phyloP scores from a whole-genome alignment of 2,329 filamentous ascomycete genomes.

The Fusarium bulbicola region DNA sequence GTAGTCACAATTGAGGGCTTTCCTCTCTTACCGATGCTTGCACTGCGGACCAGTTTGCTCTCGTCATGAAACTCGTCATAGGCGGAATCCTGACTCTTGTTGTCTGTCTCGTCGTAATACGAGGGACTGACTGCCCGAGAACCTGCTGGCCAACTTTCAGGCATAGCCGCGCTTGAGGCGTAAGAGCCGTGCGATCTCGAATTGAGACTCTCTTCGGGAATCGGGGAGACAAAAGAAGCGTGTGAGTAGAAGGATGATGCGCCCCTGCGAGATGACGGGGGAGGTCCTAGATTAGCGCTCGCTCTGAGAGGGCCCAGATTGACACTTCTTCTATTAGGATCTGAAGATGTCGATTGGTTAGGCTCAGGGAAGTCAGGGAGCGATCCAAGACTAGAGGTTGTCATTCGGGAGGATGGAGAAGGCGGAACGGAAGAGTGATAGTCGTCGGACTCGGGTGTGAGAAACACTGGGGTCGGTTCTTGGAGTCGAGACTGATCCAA shows the following conservation, averaged over 20 bases:
- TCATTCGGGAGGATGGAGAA: slow-evolving; percentile 59
- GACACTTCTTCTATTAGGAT: slow-evolving; percentile 57
- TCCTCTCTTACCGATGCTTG: slow-evolving; percentile 68
- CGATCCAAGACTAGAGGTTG: slow-evolving; percentile 63
- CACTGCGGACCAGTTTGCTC: slow-evolving; percentile 66
- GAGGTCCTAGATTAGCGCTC: slow-evolving; percentile 66
- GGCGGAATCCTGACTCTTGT: slow-evolving; percentile 53
- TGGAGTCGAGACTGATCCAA: slow-evolving; percentile 65
- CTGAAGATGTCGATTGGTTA: slow-evolving; percentile 36
- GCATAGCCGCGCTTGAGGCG: slow-evolving; percentile 77
- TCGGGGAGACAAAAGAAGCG: slow-evolving; percentile 75
- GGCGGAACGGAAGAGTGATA: slow-evolving; percentile 56
- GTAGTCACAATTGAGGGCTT: slow-evolving; percentile 64
- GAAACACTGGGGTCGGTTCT: slow-evolving; percentile 64
- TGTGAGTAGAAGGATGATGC: slow-evolving; percentile 73
- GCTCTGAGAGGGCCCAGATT: slow-evolving; percentile 56
- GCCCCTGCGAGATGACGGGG: slow-evolving; percentile 67
- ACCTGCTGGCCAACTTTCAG: slow-evolving; percentile 69
- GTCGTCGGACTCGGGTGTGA: slow-evolving; percentile 43
- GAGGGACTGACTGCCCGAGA: slow-evolving; percentile 57
- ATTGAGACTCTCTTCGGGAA: slow-evolving; percentile 74
- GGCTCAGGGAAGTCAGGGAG: slow-evolving; percentile 68
- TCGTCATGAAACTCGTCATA: slow-evolving; percentile 63
- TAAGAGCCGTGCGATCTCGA: slow-evolving; percentile 69
- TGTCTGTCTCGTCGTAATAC: slow-evolving; percentile 60